Evolutionary conservation across 2,329 filamentous ascomycete species (phyloP).

Genomic region (Cyphellophora europaea): DNA sequence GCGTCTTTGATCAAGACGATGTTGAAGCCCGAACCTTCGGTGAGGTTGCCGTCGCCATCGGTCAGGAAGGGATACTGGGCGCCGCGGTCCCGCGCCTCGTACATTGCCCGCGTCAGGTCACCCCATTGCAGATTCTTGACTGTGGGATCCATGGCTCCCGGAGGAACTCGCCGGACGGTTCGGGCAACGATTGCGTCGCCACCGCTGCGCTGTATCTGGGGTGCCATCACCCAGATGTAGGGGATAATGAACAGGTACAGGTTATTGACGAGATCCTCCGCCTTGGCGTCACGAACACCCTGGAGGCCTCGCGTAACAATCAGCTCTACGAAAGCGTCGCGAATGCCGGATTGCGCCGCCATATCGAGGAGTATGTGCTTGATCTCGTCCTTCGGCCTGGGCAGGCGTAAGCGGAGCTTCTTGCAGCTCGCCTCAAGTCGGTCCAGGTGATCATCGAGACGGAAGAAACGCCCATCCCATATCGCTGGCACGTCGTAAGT

Average conservation of each 20-base stretch:
- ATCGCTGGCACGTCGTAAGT: constrained; percentile 45
- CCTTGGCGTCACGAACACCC: constrained; percentile 28
- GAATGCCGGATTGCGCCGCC: constrained; percentile 37
- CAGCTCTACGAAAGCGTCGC: constrained; percentile 41
- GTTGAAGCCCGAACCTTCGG: constrained; percentile 44
- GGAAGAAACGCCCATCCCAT: constrained; percentile 45
- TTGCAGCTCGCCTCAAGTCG: constrained; percentile 35
- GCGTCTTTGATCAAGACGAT: constrained; percentile 37
- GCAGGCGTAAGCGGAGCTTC: constrained; percentile 38
- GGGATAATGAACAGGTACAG: constrained; percentile 42
- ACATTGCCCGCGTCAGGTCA: constrained; percentile 35
- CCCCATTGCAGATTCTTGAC: constrained; percentile 46
- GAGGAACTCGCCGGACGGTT: constrained; percentile 36
- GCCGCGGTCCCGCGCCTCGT: constrained; percentile 39
- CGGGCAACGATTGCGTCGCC: constrained; percentile 36
- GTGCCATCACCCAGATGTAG: constrained; percentile 44
- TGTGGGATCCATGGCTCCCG: constrained; percentile 40
- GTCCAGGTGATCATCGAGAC: constrained; percentile 40
- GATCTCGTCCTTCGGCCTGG: constrained; percentile 31
- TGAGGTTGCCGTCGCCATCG: constrained; percentile 40
- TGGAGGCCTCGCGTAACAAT: constrained; percentile 42
- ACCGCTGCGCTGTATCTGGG: constrained; percentile 30
- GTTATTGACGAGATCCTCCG: constrained; percentile 27
- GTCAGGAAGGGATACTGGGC: constrained; percentile 41
- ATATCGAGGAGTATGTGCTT: constrained; percentile 34